These are phyloP conservation scores for Pugionium dolabratum DNA, from an alignment of 345 rosid genomes.

Conservation along the genomic window DNA sequence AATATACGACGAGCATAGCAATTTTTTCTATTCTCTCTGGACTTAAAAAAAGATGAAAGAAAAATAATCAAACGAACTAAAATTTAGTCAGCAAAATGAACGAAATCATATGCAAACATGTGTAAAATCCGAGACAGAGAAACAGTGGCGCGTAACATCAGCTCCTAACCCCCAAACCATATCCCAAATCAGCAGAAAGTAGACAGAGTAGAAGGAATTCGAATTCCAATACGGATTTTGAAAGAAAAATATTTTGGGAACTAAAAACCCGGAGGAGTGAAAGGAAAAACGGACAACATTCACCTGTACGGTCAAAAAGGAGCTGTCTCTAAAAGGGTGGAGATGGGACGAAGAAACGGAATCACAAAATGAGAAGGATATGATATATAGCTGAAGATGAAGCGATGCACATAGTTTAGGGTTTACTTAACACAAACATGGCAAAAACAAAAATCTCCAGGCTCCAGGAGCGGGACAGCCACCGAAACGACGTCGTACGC, in stretches of 20 bases:
- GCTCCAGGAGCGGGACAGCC: conserved; percentile 21
- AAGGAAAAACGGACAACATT: background rate
- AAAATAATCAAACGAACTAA: background rate
- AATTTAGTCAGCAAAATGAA: conserved; percentile 1
- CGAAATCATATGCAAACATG: background rate
- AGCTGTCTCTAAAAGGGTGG: background rate
- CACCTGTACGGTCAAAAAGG: conserved; percentile 13
- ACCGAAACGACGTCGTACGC: background rate
- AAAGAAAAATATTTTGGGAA: background rate
- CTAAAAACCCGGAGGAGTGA: conserved; percentile 11
- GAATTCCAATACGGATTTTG: background rate
- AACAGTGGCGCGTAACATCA: background rate
- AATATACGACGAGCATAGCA: background rate
- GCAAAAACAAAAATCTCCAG: conserved; percentile 4
- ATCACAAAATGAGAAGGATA: background rate
- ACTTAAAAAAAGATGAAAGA: background rate
- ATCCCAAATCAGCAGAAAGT: background rate
- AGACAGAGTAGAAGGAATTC: background rate
- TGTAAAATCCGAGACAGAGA: conserved; percentile 4
- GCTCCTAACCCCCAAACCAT: background rate
- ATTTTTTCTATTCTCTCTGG: background rate
- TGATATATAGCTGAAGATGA: background rate
- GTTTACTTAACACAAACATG: conserved; percentile 3
- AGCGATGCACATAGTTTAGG: conserved; percentile 20
- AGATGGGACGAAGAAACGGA: background rate